phyloP scores from a whole-genome alignment of 495 filamentous ascomycete genomes.

The Lineolata rhizophorae region DNA sequence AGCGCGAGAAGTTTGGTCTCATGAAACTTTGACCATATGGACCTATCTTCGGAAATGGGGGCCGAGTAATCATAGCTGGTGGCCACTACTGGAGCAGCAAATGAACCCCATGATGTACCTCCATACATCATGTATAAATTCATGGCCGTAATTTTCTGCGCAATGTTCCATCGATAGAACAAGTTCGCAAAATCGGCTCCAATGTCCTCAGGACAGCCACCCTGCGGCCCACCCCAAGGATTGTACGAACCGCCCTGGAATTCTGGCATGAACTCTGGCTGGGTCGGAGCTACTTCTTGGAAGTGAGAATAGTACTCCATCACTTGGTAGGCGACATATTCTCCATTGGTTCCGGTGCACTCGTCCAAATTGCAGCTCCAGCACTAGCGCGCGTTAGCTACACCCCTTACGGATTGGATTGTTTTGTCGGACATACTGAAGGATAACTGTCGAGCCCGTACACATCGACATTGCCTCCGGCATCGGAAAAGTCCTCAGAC shows the following conservation, averaged over 20 bases:
- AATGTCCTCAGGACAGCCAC: constrained; percentile 22
- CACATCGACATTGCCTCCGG: constrained; percentile 33
- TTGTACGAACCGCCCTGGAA: constrained; percentile 44
- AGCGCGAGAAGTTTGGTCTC: constrained; percentile 36
- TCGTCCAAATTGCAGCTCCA: constrained; percentile 33
- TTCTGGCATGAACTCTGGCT: constrained; percentile 36
- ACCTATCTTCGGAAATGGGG: constrained; percentile 34
- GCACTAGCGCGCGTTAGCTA: constrained; percentile 16
- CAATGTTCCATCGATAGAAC: constrained; percentile 33
- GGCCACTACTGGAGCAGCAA: constrained; percentile 17
- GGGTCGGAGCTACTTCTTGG: constrained; percentile 24
- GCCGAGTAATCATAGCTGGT: constrained; percentile 39
- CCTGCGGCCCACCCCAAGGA: constrained; percentile 35
- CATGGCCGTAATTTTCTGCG: constrained; percentile 21
- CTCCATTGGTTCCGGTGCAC: constrained; percentile 32
- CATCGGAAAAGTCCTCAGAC: constrained; percentile 25
- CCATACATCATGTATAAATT: constrained; percentile 33
- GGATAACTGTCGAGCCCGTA: constrained; percentile 36
- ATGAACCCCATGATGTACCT: constrained; percentile 32
- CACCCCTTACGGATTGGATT: not conserved
- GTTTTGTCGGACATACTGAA: too few species aligned
- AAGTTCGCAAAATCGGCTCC: constrained; percentile 33
- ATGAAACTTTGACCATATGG: constrained; percentile 32
- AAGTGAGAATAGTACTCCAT: constrained; percentile 25
- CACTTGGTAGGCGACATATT: constrained; percentile 28